Evolutionary conservation across 768 basidiomycete genomes (phyloP).

Genomic region (Chiua virens): DNA sequence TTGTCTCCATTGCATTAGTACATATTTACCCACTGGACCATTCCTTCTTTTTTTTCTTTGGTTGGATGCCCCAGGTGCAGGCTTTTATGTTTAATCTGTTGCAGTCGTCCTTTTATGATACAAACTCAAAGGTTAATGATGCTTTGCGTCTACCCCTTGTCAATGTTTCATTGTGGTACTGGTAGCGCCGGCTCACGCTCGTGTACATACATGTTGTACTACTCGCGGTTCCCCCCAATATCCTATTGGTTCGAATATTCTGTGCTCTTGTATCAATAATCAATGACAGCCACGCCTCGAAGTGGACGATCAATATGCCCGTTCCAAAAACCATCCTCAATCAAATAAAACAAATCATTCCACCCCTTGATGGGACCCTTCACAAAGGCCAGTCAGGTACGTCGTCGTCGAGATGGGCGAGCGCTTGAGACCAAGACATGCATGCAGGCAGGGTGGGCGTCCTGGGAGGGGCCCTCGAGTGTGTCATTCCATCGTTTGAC

Average conservation of each 20-base stretch:
- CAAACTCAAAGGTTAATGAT: conserved; percentile 26
- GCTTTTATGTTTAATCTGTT: background rate
- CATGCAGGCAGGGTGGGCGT: conserved; percentile 82
- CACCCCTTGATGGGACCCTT: conserved; percentile 82
- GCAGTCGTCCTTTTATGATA: conserved; percentile 21
- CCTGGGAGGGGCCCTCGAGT: conserved; percentile 93
- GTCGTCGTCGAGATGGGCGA: conserved; percentile 14
- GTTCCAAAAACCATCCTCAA: conserved; percentile 60
- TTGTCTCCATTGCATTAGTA: conserved; percentile 13
- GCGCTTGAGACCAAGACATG: conserved; percentile 1
- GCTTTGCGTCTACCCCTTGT: conserved; percentile 12
- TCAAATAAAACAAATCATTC: conserved; percentile 81
- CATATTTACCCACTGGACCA: conserved; percentile 30
- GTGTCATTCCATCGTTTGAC: conserved; percentile 28
- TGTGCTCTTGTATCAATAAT: background rate
- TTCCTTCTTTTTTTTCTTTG: background rate
- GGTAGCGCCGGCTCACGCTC: conserved; percentile 15
- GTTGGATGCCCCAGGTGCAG: conserved; percentile 16
- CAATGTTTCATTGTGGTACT: background rate
- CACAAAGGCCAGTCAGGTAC: conserved; percentile 95
- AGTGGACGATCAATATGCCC: conserved; percentile 45
- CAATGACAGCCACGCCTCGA: background rate
- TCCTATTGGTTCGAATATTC: conserved; percentile 12
- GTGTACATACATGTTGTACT: conserved; percentile 30
- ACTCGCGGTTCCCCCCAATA: conserved; percentile 16